Conservation (phyloP, 176 grass and related monocot species). For the Cenchrus fungigraminus region DNA sequence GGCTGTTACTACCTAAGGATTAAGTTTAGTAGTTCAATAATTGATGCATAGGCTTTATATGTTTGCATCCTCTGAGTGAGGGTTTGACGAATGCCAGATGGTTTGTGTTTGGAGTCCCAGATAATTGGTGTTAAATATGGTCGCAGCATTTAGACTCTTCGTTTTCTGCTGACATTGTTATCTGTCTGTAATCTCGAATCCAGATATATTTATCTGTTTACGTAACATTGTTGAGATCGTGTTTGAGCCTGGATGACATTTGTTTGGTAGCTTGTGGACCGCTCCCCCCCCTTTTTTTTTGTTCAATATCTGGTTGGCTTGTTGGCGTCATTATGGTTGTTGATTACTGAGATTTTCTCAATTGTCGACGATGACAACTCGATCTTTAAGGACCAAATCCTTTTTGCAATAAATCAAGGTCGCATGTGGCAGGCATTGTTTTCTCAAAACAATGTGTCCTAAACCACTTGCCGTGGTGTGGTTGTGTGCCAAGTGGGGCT, state of each 20-base stretch:
- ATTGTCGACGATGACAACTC: neutral
- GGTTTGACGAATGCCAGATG: neutral
- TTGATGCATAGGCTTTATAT: slow-evolving; percentile 23
- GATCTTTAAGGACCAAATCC: neutral
- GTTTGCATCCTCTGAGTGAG: slow-evolving; percentile 21
- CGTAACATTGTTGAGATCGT: neutral
- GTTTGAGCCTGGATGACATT: neutral
- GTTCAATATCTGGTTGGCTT: neutral
- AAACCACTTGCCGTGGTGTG: neutral
- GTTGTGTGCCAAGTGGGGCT: neutral
- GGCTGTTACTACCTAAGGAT: slow-evolving; percentile 8
- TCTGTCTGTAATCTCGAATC: neutral
- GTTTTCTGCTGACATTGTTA: slow-evolving; percentile 1
- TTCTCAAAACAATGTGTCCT: neutral
- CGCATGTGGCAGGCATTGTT: neutral
- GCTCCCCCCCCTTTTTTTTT: too few species aligned
- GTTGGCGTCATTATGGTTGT: neutral
- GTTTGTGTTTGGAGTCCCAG: slow-evolving; percentile 37
- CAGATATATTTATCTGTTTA: neutral
- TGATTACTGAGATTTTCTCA: neutral
- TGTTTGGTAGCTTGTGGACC: neutral
- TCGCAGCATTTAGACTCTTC: neutral
- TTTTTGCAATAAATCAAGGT: neutral
- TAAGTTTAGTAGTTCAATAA: slow-evolving; percentile 44
- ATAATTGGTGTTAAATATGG: slow-evolving; percentile 29